These are phyloP conservation scores for Wickerhamomyces rabaulensis DNA, from an alignment of 805 yeast species.

Conservation along the genomic window DNA sequence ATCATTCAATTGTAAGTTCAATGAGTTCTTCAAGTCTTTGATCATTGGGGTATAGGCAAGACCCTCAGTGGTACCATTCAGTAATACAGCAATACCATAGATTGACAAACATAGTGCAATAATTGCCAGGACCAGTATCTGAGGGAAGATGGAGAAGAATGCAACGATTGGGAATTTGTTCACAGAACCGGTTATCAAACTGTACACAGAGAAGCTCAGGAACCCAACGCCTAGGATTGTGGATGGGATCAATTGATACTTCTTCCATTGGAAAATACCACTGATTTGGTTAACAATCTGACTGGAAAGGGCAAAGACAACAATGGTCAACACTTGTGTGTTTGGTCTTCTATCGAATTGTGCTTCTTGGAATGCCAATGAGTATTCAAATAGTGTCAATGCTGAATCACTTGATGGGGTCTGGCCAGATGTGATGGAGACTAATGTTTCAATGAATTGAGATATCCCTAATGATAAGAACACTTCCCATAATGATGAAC, in stretches of 20 bases:
- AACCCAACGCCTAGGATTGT: conserved; percentile 51
- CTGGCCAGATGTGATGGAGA: conserved; percentile 50
- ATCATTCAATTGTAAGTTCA: conserved; percentile 38
- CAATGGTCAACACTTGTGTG: conserved; percentile 44
- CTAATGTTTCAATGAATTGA: conserved; percentile 62
- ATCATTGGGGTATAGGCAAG: conserved; percentile 31
- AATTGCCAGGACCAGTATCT: conserved; percentile 47
- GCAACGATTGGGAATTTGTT: conserved; percentile 50
- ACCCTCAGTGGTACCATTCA: conserved; percentile 35
- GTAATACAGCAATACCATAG: conserved; percentile 53
- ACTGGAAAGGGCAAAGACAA: conserved; percentile 51
- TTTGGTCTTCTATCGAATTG: conserved; percentile 47
- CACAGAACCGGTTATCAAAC: conserved; percentile 36
- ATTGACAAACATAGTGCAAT: conserved; percentile 47
- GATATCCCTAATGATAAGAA: conserved; percentile 55
- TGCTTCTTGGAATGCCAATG: conserved; percentile 71
- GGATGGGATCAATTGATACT: conserved; percentile 60
- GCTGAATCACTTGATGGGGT: conserved; percentile 61
- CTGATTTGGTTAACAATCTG: conserved; percentile 61
- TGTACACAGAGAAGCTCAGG: conserved; percentile 39
- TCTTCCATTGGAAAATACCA: conserved; percentile 47
- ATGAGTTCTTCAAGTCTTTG: conserved; percentile 33
- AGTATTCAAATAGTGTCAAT: conserved; percentile 68
- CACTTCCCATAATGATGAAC: conserved; percentile 52
- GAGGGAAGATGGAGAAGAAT: conserved; percentile 61